phyloP scores from a whole-genome alignment of 441 rosid species.

The Biscutella auriculata region DNA sequence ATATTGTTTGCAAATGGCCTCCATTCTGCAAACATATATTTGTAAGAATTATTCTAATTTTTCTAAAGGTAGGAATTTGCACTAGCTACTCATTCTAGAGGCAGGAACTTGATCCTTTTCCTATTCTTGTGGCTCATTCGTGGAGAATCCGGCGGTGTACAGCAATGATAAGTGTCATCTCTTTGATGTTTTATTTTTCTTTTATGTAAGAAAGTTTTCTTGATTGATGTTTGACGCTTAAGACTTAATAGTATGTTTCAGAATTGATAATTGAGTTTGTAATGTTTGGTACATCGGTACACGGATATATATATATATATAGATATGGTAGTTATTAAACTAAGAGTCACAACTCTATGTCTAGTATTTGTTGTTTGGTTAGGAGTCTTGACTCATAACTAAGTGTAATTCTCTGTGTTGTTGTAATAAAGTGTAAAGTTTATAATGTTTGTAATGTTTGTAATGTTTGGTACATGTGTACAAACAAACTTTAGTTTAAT shows the following conservation, averaged over 20 bases:
- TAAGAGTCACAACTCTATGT: no score
- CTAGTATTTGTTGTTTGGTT: no score
- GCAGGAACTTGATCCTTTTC: background rate
- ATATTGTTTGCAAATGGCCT: background rate
- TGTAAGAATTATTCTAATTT: background rate
- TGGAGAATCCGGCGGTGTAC: background rate
- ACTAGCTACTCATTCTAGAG: background rate
- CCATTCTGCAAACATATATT: background rate
- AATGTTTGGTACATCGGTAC: no score
- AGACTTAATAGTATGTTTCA: background rate
- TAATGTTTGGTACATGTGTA: no score
- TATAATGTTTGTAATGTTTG: no score
- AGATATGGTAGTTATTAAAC: no score
- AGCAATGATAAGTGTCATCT: slow-evolving; percentile 6
- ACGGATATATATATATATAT: no score
- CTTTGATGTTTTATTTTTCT: background rate
- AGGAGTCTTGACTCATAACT: no score
- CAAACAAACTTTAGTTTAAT: no score
- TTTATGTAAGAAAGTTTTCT: background rate
- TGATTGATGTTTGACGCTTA: background rate
- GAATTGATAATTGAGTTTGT: no score
- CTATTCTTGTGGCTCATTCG: background rate
- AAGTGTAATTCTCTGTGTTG: no score
- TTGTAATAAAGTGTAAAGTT: no score
- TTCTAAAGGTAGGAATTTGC: background rate